Conservation (phyloP, 139 green algal genomes). For the Chlorella vulgaris region DNA sequence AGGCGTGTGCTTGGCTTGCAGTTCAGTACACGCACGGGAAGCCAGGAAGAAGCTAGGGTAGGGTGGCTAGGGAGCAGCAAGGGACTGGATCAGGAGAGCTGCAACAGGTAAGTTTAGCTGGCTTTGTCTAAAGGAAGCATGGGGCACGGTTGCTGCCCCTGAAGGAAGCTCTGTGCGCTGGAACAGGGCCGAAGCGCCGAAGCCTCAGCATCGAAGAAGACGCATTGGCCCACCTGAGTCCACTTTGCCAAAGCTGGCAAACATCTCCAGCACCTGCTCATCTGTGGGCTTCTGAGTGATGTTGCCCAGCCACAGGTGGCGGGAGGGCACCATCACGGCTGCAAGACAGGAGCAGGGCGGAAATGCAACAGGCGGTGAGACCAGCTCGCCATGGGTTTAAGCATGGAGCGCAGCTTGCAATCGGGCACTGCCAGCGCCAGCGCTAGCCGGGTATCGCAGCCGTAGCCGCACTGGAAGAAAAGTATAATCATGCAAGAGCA, state of each 20-base stretch:
- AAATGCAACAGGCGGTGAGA: neutral
- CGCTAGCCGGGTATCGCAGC: no score
- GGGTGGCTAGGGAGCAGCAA: neutral
- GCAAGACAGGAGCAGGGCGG: neutral
- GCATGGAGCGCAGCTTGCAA: no score
- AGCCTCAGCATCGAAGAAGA: no score
- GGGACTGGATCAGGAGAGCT: no score
- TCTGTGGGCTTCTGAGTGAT: slow-evolving; percentile 65
- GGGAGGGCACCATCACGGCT: slow-evolving; percentile 46
- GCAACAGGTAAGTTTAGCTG: no score
- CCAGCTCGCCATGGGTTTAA: neutral
- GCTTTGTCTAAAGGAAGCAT: no score
- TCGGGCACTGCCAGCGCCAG: no score
- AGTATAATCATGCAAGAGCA: no score
- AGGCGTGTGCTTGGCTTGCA: neutral
- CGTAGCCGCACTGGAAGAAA: no score
- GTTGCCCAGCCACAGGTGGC: slow-evolving; percentile 88
- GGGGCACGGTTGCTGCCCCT: neutral
- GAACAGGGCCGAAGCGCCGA: no score
- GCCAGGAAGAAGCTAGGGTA: neutral
- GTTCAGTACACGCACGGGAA: neutral
- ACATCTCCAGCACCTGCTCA: slow-evolving; percentile 67
- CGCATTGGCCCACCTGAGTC: slow-evolving; percentile 23
- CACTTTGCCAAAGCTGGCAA: slow-evolving; percentile 69
- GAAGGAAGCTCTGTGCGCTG: neutral